A percentile compares a stretch with the other conserved stretches of the same genome.
phyloP scores from a whole-genome alignment of 139 green algal genomes.

The Chlamydomonas incerta region DNA sequence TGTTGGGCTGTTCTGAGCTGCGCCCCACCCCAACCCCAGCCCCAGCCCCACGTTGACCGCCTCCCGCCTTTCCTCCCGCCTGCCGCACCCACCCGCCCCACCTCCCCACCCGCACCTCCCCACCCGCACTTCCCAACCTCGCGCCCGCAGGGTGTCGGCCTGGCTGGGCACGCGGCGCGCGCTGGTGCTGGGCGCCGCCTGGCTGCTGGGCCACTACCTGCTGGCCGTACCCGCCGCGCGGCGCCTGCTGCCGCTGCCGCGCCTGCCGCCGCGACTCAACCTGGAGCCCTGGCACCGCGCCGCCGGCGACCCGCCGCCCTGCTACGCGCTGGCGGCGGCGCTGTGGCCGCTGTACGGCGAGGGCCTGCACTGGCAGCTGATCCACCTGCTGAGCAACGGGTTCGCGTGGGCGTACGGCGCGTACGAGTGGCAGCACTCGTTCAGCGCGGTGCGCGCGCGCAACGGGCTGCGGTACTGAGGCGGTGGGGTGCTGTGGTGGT shows the following conservation, averaged over 20 bases:
- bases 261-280: constrained; percentile 24
- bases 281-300: constrained; percentile 46
- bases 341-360: constrained; percentile 50
- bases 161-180: constrained; percentile 35
- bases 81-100: background rate
- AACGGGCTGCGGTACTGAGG: constrained; percentile 39
- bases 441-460: constrained; percentile 21
- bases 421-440: constrained; percentile 43
- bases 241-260: background rate
- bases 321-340: constrained; percentile 31
- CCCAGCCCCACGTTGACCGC: too few species aligned
- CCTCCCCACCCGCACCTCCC: background rate
- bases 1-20: too few species aligned
- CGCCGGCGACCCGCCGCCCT: background rate
- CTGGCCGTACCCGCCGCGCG: constrained; percentile 3
- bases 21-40: too few species aligned
- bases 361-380: constrained; percentile 19
- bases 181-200: constrained; percentile 2
- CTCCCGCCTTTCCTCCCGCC: too few species aligned
- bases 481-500: too few species aligned
- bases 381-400: constrained; percentile 40
- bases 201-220: constrained; percentile 13
- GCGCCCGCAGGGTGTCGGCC: constrained; percentile 20
- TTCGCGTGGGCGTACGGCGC: constrained; percentile 48
- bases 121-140: too few species aligned